These are phyloP conservation scores for Botrytis hyacinthi DNA, from an alignment of 2,329 filamentous ascomycete species.

Conservation along the genomic window DNA sequence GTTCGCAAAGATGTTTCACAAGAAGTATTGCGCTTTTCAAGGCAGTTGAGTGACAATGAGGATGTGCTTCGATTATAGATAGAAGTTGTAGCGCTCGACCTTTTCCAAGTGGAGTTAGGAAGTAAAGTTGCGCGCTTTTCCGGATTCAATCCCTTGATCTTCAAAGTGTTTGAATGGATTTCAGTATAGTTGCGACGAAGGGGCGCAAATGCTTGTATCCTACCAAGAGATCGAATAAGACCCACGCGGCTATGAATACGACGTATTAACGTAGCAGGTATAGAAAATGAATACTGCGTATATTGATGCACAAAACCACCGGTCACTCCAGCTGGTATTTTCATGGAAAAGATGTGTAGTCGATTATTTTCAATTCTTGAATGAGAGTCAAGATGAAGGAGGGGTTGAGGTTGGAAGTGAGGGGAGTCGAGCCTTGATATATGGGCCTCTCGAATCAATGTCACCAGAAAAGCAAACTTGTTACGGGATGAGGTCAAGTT, in stretches of 20 bases:
- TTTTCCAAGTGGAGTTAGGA: slow-evolving; percentile 6
- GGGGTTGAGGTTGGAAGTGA: neutral
- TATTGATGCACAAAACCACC: slow-evolving; percentile 1
- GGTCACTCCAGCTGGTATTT: neutral
- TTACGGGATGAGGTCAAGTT: neutral
- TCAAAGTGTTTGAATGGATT: neutral
- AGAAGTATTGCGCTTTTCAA: slow-evolving; percentile 12
- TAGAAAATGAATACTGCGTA: neutral
- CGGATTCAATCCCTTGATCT: neutral
- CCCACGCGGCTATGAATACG: neutral
- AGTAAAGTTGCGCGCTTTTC: slow-evolving; percentile 6
- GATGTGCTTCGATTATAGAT: neutral
- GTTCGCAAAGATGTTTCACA: slow-evolving; percentile 7
- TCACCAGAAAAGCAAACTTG: neutral
- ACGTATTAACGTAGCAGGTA: neutral
- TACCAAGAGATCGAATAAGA: neutral
- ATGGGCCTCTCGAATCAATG: neutral
- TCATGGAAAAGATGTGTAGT: slow-evolving; percentile 6
- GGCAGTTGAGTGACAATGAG: neutral
- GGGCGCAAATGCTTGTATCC: slow-evolving; percentile 10
- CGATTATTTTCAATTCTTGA: neutral
- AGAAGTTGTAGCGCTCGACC: slow-evolving; percentile 3
- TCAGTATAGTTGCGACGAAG: slow-evolving; percentile 13
- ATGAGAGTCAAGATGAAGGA: neutral
- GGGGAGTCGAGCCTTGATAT: neutral